Conservation (phyloP, 164 flowering plant species). For the Piper longum region DNA sequence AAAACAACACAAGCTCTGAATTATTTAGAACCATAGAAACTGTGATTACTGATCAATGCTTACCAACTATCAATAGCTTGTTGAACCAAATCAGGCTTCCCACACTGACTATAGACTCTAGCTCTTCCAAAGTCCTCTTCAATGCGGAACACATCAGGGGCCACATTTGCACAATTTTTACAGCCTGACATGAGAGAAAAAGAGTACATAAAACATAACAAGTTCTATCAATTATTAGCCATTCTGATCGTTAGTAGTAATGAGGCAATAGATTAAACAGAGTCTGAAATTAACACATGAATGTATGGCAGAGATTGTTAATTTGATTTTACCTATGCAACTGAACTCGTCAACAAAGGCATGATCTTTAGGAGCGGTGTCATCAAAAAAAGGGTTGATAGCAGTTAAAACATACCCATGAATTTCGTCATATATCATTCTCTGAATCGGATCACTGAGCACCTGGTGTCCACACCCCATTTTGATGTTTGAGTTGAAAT, state of each 20-base stretch:
- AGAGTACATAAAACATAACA: neutral
- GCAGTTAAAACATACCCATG: constrained; percentile 85
- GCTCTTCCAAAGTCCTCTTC: constrained; percentile 98
- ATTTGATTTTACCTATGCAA: constrained; percentile 62
- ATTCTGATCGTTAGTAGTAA: too few species aligned
- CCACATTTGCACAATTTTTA: constrained; percentile 84
- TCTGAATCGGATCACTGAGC: constrained; percentile 88
- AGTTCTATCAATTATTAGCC: too few species aligned
- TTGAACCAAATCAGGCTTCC: constrained; percentile 44
- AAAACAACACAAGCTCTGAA: constrained; percentile 3
- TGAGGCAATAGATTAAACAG: neutral
- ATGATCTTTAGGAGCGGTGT: constrained; percentile 59
- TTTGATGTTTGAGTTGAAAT: too few species aligned
- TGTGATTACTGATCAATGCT: constrained; percentile 3
- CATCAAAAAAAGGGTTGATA: constrained; percentile 78
- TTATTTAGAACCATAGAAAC: neutral
- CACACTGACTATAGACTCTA: constrained; percentile 64
- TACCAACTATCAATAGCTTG: constrained; percentile 96
- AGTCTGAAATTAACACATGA: too few species aligned
- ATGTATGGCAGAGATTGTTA: neutral
- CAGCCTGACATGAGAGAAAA: constrained; percentile 40
- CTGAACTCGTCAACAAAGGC: constrained; percentile 90
- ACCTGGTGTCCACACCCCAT: constrained; percentile 26
- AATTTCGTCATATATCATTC: constrained; percentile 90
- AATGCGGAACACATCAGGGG: constrained; percentile 54